A percentile compares a stretch with the other conserved stretches of the same genome.
phyloP scores from a whole-genome alignment of 2,329 filamentous ascomycete species.

The Emericellopsis cladophorae region DNA sequence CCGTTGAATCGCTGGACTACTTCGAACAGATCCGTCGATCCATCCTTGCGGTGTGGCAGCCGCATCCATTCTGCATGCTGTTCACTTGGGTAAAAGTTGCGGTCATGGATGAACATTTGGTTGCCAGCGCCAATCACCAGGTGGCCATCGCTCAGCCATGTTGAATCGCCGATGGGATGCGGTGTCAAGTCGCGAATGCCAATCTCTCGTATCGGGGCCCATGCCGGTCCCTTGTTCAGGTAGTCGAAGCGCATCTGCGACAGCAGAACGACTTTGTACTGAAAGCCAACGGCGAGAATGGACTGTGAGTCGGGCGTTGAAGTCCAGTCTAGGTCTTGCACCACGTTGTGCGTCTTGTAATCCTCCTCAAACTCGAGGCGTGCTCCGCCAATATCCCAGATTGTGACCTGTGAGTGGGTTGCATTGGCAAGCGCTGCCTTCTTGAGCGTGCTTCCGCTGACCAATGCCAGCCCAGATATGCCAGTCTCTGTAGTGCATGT shows the following conservation, averaged over 20 bases:
- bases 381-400: conserved; percentile 78
- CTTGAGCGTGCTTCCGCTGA: conserved; percentile 74
- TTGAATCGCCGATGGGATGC: conserved; percentile 84
- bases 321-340: conserved; percentile 87
- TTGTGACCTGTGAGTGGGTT: conserved; percentile 62
- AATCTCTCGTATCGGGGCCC: conserved; percentile 76
- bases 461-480: conserved; percentile 58
- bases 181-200: conserved; percentile 70
- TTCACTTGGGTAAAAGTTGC: conserved; percentile 54
- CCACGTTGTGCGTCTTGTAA: conserved; percentile 59
- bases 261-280: conserved; percentile 70
- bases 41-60: conserved; percentile 32
- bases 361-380: conserved; percentile 71
- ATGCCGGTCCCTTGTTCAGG: conserved; percentile 76
- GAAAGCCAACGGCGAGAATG: conserved; percentile 84
- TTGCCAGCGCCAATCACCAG: conserved; percentile 84
- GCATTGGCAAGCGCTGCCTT: conserved; percentile 76
- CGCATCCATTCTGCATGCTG: conserved; percentile 41
- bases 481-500: conserved; percentile 75
- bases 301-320: conserved; percentile 82
- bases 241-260: conserved; percentile 89
- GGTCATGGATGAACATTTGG: conserved; percentile 75
- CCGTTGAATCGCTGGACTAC: conserved; percentile 76
- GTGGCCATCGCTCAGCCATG: conserved; percentile 77
- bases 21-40: conserved; percentile 61